A percentile compares a stretch with the other conserved stretches of the same genome.
phyloP scores from a whole-genome alignment of 768 basidiomycete species.

The Boletus rubropictus region DNA sequence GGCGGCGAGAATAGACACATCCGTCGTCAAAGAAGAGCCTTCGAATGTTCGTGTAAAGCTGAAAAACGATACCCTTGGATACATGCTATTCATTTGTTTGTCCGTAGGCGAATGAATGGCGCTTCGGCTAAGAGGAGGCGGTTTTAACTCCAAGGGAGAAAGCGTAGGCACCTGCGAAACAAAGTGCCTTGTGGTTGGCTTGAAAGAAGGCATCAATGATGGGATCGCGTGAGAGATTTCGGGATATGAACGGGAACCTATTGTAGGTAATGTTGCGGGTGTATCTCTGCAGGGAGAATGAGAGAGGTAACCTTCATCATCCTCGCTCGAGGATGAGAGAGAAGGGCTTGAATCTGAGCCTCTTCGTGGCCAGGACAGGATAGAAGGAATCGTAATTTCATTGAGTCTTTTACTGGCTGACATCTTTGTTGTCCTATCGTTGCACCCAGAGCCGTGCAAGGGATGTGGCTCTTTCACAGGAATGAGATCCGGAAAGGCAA shows the following conservation, averaged over 20 bases:
- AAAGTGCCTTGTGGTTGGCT: slow-evolving; percentile 36
- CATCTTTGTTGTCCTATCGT: slow-evolving; percentile 1
- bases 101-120: slow-evolving; percentile 10
- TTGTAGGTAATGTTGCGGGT: slow-evolving; percentile 30
- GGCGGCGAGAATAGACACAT: slow-evolving; percentile 57
- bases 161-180: slow-evolving; percentile 31
- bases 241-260: slow-evolving; percentile 39
- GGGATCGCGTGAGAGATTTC: slow-evolving; percentile 34
- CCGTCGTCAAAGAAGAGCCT: slow-evolving; percentile 71
- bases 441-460: slow-evolving; percentile 2
- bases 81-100: slow-evolving; percentile 9
- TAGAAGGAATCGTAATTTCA: slow-evolving; percentile 15
- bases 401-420: slow-evolving; percentile 8
- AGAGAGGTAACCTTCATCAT: slow-evolving; percentile 50
- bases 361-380: slow-evolving; percentile 21
- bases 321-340: slow-evolving; percentile 33
- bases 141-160: slow-evolving; percentile 21
- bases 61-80: slow-evolving; percentile 58
- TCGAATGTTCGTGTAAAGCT: slow-evolving; percentile 74
- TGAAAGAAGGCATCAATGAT: slow-evolving; percentile 29
- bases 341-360: slow-evolving; percentile 24
- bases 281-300: slow-evolving; percentile 45
- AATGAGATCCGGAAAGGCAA: slow-evolving; percentile 72
- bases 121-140: slow-evolving; percentile 6
- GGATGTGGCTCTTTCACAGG: slow-evolving; percentile 23